Conservation (phyloP, 2,329 filamentous ascomycete species). For the Diaporthe eres region DNA sequence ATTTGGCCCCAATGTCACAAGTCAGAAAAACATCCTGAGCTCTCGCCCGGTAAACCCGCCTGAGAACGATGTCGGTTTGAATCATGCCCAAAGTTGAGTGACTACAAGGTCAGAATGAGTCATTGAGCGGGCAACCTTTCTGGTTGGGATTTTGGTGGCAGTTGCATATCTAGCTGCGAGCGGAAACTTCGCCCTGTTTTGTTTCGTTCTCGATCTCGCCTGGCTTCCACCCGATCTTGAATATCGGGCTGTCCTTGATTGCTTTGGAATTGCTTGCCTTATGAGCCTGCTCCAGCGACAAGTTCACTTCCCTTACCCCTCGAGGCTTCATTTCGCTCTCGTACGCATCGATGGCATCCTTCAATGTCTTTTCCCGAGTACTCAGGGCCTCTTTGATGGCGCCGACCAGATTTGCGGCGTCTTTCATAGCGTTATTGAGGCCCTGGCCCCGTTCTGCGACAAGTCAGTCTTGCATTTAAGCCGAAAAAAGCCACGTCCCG, state of each 20-base stretch:
- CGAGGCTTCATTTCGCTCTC: slow-evolving; percentile 3
- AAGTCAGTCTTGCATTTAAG: neutral
- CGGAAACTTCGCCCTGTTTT: neutral
- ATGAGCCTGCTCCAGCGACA: slow-evolving; percentile 7
- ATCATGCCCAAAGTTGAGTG: neutral
- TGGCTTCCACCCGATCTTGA: slow-evolving; percentile 1
- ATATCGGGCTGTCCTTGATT: slow-evolving; percentile 13
- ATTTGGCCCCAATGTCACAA: neutral
- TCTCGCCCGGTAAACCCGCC: neutral
- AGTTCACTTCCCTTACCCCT: neutral
- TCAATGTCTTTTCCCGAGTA: neutral
- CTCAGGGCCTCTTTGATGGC: neutral
- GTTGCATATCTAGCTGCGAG: neutral
- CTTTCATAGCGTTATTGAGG: slow-evolving; percentile 17
- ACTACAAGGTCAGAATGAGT: neutral
- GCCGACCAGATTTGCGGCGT: neutral
- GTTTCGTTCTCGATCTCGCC: neutral
- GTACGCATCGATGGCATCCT: neutral
- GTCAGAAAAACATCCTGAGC: neutral
- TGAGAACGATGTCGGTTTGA: neutral
- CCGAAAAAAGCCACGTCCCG: too few relatives aligned
- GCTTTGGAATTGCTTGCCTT: slow-evolving; percentile 6
- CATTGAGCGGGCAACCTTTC: neutral
- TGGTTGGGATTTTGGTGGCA: neutral
- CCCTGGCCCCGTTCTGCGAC: slow-evolving; percentile 9